Percentiles rank a stretch among this genome's conserved stretches.
phyloP scores from a whole-genome alignment of 192 early-diverging fungal genomes.

The Funneliformis geosporum region DNA sequence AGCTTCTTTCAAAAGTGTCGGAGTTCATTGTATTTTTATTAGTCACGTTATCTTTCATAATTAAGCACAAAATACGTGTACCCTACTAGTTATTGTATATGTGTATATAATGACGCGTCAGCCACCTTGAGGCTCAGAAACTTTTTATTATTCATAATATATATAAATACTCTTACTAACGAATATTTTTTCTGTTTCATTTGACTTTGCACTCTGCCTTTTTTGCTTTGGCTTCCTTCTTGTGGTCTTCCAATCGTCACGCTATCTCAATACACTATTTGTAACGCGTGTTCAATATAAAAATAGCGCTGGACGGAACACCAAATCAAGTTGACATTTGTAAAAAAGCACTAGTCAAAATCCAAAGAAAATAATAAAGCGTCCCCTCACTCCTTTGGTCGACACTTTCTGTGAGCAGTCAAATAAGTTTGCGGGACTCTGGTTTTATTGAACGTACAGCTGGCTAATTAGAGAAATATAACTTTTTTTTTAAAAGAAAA shows the following conservation, averaged over 20 bases:
- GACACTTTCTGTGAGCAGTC: slow-evolving; percentile 28
- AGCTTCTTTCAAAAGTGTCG: too few relatives aligned
- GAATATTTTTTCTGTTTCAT: not conserved
- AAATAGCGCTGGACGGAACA: slow-evolving; percentile 13
- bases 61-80: not conserved
- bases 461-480: not conserved
- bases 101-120: not conserved
- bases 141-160: not conserved
- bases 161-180: not conserved
- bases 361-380: not conserved
- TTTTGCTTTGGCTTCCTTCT: not conserved
- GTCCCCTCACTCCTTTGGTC: slow-evolving; percentile 35
- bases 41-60: too few relatives aligned
- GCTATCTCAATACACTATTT: not conserved
- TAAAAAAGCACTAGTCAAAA: slow-evolving; percentile 15
- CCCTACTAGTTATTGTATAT: not conserved
- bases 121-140: not conserved
- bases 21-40: too few relatives aligned
- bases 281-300: slow-evolving; percentile 9
- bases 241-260: not conserved
- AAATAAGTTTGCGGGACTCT: slow-evolving; percentile 10
- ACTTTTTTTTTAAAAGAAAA: not conserved
- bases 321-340: slow-evolving; percentile 9
- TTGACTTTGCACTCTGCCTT: not conserved
- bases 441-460: not conserved